A percentile compares a stretch with the other conserved stretches of the same genome.
Evolutionary conservation across 805 yeast genomes (phyloP).

Genomic region (Sugiyamaella qingdaonensis): DNA sequence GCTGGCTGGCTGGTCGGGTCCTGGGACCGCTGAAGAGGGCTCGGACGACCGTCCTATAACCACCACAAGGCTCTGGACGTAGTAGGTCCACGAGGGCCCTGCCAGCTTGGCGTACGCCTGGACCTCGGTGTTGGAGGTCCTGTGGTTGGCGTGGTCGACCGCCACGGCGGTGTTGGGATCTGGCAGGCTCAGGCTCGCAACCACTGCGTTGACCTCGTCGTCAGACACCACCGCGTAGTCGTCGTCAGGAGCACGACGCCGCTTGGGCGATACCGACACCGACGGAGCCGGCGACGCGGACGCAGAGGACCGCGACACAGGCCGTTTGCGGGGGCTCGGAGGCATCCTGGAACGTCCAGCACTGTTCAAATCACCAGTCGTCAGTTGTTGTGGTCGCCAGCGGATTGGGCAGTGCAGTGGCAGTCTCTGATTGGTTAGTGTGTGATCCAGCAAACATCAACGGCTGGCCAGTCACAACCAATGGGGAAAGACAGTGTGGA

Average conservation of each 20-base stretch:
- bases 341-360: background rate
- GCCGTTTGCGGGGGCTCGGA: conserved; percentile 1
- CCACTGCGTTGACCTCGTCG: conserved; percentile 70
- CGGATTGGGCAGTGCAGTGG: too few relatives aligned
- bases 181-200: conserved; percentile 65
- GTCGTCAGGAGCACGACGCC: conserved; percentile 1
- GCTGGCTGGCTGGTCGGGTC: conserved; percentile 19
- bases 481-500: too few relatives aligned
- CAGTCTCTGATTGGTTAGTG: too few relatives aligned
- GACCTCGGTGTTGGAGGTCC: conserved; percentile 63
- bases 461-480: too few relatives aligned
- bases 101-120: conserved; percentile 97
- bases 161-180: conserved; percentile 75
- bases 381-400: too few relatives aligned
- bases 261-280: conserved; percentile 3
- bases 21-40: conserved; percentile 24
- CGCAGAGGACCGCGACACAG: conserved; percentile 4
- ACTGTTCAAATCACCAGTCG: too few relatives aligned
- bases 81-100: conserved; percentile 89
- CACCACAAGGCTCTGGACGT: conserved; percentile 72
- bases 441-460: too few relatives aligned
- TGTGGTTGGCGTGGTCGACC: conserved; percentile 65
- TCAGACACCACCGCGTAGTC: conserved; percentile 21
- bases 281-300: background rate
- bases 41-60: conserved; percentile 83